phyloP scores from a whole-genome alignment of 805 yeast species.

The Pichia gijzeniarum region DNA sequence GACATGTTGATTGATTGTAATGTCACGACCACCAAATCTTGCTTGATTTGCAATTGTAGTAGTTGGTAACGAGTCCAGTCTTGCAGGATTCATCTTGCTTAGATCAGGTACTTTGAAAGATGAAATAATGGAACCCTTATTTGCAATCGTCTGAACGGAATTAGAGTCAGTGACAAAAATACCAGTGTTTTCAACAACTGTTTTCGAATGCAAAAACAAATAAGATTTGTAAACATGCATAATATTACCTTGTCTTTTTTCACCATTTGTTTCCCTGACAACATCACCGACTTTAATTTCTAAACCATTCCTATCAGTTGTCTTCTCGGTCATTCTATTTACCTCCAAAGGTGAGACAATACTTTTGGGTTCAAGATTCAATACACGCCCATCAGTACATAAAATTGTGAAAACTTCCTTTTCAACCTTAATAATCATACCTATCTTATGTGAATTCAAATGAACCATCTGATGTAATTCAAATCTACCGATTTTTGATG shows the following conservation, averaged over 20 bases:
- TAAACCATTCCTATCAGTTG: conserved; percentile 80
- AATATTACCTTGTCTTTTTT: conserved; percentile 82
- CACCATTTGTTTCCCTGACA: conserved; percentile 79
- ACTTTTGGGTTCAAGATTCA: conserved; percentile 71
- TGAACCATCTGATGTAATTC: conserved; percentile 88
- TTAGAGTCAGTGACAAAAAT: conserved; percentile 75
- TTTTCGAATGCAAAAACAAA: conserved; percentile 75
- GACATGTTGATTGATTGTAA: conserved; percentile 75
- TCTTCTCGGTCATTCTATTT: conserved; percentile 62
- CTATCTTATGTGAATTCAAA: conserved; percentile 77
- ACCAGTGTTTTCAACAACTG: conserved; percentile 80
- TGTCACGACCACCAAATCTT: conserved; percentile 68
- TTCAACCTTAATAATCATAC: conserved; percentile 85
- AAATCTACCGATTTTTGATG: conserved; percentile 68
- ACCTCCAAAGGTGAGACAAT: conserved; percentile 70
- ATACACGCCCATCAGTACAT: conserved; percentile 72
- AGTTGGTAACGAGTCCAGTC: conserved; percentile 59
- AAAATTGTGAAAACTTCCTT: conserved; percentile 77
- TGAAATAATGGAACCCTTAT: conserved; percentile 66
- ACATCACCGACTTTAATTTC: conserved; percentile 88
- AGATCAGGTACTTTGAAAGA: conserved; percentile 55
- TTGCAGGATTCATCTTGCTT: conserved; percentile 82
- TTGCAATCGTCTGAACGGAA: conserved; percentile 76
- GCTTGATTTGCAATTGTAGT: conserved; percentile 50
- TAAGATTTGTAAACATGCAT: conserved; percentile 77